Base-by-base conservation (phyloP, 1,284 basidiomycete species). In the Rhodotorula sp. region DNA sequence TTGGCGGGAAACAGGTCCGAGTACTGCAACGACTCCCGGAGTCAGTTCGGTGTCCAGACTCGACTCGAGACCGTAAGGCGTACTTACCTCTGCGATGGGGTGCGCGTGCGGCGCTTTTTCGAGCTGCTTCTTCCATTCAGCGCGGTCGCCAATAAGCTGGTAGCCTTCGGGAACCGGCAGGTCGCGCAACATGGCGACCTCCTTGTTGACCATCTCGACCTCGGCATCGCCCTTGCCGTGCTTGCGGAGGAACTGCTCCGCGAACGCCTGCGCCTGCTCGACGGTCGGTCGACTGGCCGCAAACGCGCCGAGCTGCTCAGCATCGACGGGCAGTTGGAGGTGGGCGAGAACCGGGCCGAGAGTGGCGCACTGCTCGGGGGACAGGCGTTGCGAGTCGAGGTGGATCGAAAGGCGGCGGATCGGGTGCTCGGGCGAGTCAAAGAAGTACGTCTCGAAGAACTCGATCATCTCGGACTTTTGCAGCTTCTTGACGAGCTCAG, bases 401-500 rank as follows among this genome's bases (percentile, higher is more conserved):
- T 96, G 93, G 24, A 93, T 82, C 0, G 93, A 91, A 42, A 95
- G 81, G 60, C 75, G 75, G 63, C 72, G 59, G 79, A 74, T 62
- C 75, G 77, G 45, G 77, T 73, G 46, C 66, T 72, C 20, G 70
- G 71, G 76, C 76, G 80, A 65, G 76, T 51, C 60, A 61, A 74
- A 71, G 66, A 76, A 74, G 66, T 74, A 62, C 6, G 17, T 37
- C 4, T 44, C 17, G 84, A 93, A 94, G 63, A 97, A 82, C 10
- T 85, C 80, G n/a, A 92, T 73, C 48, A 98, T 84, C 37, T 97
- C 91, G 12, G 87, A 82, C 81, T 93, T 93, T 14, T 86, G 89
- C 66, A 93, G 83, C 29, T 80, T 82, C 62, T 84, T 80, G 63
- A 95, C 81, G 17, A 86, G 79, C 44, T 84, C 84, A 7, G 89